Percentiles rank a stretch among this genome's conserved stretches.
Conservation (phyloP, 352 stramenopile species). For the Globisporangium yorkense region DNA sequence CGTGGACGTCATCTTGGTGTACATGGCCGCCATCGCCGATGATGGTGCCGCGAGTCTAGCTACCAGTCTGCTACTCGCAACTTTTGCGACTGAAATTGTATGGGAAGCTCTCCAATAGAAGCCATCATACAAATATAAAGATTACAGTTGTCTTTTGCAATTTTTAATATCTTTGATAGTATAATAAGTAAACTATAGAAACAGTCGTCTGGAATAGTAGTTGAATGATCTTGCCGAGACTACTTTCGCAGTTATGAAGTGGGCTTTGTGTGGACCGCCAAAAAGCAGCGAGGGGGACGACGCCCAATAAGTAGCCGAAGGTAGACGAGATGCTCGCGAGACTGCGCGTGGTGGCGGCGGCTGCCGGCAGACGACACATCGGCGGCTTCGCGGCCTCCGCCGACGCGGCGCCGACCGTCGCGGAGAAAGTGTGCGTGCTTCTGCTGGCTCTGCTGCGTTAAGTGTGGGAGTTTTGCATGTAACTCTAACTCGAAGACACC, state of each 20-base stretch:
- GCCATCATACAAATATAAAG: no score
- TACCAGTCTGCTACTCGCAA: not conserved
- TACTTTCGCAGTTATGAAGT: not conserved
- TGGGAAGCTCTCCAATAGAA: no score
- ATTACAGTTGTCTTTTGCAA: not conserved
- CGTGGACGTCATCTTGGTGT: conserved; percentile 70
- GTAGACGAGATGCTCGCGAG: conserved; percentile 30
- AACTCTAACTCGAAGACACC: not conserved
- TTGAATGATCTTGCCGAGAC: not conserved
- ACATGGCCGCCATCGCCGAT: conserved; percentile 43
- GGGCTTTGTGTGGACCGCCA: not conserved
- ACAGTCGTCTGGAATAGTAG: not conserved
- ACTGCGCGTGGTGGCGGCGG: conserved; percentile 19
- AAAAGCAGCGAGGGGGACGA: not conserved
- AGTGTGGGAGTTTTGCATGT: not conserved
- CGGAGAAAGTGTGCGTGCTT: conserved; percentile 52
- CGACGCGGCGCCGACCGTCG: conserved; percentile 37
- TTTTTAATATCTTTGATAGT: not conserved
- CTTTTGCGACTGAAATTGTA: no score
- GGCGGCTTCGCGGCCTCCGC: conserved; percentile 30
- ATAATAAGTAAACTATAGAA: no score
- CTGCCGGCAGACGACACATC: conserved; percentile 36
- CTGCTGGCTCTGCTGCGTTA: not conserved
- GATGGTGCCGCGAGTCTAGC: no score
- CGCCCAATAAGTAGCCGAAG: not conserved